Base-by-base conservation (phyloP, 75 land plant genomes). In the Cunninghamia lanceolata region DNA sequence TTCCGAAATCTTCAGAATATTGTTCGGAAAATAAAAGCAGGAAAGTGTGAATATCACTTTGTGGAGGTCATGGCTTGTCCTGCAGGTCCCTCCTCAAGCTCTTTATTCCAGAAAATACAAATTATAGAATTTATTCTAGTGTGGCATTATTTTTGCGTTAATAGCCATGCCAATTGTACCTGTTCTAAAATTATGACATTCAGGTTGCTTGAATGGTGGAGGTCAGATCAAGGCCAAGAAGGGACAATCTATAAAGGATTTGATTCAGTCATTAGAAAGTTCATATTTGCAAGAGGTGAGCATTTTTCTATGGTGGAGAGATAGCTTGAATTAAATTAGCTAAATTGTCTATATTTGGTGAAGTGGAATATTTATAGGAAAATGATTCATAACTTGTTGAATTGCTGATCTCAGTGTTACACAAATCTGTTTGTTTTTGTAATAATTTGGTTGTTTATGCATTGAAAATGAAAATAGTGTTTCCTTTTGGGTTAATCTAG, bases 41-140 rank as follows among this genome's bases (percentile, higher is more conserved):
- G 95, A 73, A 94, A 96, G 85, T 95, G 95, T 85, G 98, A 98
- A 25, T 98, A 98, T 83, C 95, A 98, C 25, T 98, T 90, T 86
- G 87, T 98, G 86, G 99, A 98, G 91, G 85, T 98, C 45, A 98
- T 98, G 99, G 99, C 98, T 38, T 98, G 99, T 87, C 99, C 99
- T 46, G 91, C 99, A 91, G 99, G 99, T 91, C 86, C 63, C 25
- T 83, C 82, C 40, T 87, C 63, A 54, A 83, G n/a, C 84, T 14
- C 63, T 43, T 13, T 34, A 73, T 34, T 73, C 36, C 38, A 73
- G 75, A 73, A 32, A 30, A 30, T 32, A 70, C 14, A 14, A 73
- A 73, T 34, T 32, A 34, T 1, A 73, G 16, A 39, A 39, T 56
- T 11, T 84, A 56, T 74, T 30, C 15, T 4, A 21, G 42, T 9